These are phyloP conservation scores for Penicillium paxilli DNA, from an alignment of 495 filamentous ascomycete species.

Conservation along the genomic window DNA sequence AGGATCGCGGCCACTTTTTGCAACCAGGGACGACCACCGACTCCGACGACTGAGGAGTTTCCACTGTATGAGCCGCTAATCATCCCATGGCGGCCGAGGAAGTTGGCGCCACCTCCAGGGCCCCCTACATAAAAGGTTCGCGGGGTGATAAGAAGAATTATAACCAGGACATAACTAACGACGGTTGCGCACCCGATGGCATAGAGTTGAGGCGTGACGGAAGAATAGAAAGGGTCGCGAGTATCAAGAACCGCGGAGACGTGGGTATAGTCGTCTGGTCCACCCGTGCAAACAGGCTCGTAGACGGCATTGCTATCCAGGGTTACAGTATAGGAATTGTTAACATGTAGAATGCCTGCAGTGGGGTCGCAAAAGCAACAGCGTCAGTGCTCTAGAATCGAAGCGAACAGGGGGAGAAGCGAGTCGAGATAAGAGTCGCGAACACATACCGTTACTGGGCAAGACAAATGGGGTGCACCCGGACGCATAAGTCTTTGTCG, in stretches of 20 bases:
- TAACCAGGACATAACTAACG: slow-evolving; percentile 88
- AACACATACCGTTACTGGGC: slow-evolving; percentile 48
- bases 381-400: neutral
- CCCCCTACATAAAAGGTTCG: slow-evolving; percentile 87
- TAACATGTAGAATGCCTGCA: slow-evolving; percentile 57
- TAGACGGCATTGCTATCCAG: slow-evolving; percentile 63
- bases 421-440: neutral
- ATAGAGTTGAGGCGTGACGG: slow-evolving; percentile 86
- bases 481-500: slow-evolving; percentile 34
- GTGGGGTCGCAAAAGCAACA: neutral
- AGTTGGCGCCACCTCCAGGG: slow-evolving; percentile 61
- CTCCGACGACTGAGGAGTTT: slow-evolving; percentile 70
- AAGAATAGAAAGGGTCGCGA: slow-evolving; percentile 88
- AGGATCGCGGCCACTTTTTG: slow-evolving; percentile 91
- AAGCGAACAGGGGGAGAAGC: neutral
- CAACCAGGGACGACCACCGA: slow-evolving; percentile 92
- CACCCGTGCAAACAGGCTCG: slow-evolving; percentile 59
- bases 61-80: slow-evolving; percentile 72
- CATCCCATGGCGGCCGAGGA: slow-evolving; percentile 80
- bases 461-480: slow-evolving; percentile 65
- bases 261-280: slow-evolving; percentile 24
- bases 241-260: slow-evolving; percentile 55
- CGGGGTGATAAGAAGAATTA: slow-evolving; percentile 90
- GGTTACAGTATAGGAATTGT: slow-evolving; percentile 56
- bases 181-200: slow-evolving; percentile 89